Percentiles rank a stretch among this genome's conserved stretches.
Evolutionary conservation across 169 alveolate species (phyloP).

Genomic region (Plasmodium vinckei): DNA sequence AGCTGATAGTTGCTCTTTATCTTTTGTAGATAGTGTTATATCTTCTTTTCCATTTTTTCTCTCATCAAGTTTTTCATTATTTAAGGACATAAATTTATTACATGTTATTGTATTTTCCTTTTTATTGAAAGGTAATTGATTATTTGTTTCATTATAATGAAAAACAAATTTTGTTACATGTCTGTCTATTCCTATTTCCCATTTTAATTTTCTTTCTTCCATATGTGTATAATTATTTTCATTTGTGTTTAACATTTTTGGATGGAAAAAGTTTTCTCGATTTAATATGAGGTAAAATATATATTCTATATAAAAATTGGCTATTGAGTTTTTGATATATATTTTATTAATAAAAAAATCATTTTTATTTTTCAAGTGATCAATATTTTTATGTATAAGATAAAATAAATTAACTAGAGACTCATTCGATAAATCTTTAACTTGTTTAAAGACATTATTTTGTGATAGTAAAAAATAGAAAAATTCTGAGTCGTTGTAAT

Average conservation of each 20-base stretch:
- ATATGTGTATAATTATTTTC: background rate
- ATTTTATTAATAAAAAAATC: too few relatives aligned
- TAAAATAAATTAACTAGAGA: conserved; percentile 24
- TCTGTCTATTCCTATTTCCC: too few relatives aligned
- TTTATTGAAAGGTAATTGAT: too few relatives aligned
- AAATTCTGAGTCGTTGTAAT: conserved; percentile 15
- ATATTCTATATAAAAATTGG: background rate
- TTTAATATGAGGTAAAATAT: background rate
- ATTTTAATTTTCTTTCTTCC: background rate
- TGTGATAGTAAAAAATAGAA: conserved; percentile 13
- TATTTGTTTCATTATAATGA: too few relatives aligned
- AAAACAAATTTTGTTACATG: too few relatives aligned
- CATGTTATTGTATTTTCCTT: too few relatives aligned
- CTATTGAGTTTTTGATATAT: too few relatives aligned
- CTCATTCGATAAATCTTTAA: conserved; percentile 7
- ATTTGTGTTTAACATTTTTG: background rate
- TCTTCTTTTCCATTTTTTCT: background rate
- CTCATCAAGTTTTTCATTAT: too few relatives aligned
- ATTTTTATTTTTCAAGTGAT: too few relatives aligned
- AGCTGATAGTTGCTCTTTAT: too few relatives aligned
- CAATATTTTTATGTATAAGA: background rate
- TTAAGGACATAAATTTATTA: too few relatives aligned
- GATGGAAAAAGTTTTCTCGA: background rate
- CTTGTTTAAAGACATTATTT: conserved; percentile 2
- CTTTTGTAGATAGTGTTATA: background rate